Percentiles rank a stretch among this genome's conserved stretches.
Evolutionary conservation across 2,329 filamentous ascomycete species (phyloP).

Genomic region (Tolypocladium inflatum): DNA sequence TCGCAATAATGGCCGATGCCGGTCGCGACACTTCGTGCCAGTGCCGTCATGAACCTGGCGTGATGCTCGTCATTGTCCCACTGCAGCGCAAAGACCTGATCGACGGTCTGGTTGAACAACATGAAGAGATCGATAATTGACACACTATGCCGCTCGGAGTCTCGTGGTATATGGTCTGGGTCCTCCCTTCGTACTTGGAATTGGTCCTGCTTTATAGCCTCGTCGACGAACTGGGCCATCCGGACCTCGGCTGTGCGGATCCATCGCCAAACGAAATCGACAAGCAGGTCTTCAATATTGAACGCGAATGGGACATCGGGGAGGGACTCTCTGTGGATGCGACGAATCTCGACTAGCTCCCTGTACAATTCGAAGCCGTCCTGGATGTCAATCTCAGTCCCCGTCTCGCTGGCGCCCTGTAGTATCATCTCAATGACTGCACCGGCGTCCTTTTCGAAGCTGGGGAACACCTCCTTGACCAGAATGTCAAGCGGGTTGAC

Average conservation of each 20-base stretch:
- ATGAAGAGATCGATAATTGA: conserved; percentile 91
- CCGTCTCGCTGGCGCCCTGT: conserved; percentile 57
- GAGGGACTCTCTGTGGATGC: conserved; percentile 67
- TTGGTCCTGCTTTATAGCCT: conserved; percentile 81
- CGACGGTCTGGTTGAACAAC: conserved; percentile 84
- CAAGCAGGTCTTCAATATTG: conserved; percentile 74
- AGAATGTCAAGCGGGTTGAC: conserved; percentile 57
- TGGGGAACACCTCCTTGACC: conserved; percentile 75
- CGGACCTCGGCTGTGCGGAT: conserved; percentile 71
- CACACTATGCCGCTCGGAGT: conserved; percentile 83
- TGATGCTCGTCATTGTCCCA: conserved; percentile 94
- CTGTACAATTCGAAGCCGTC: conserved; percentile 93
- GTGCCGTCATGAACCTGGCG: conserved; percentile 91
- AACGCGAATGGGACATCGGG: conserved; percentile 72
- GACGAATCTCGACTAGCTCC: conserved; percentile 75
- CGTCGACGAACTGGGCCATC: conserved; percentile 75
- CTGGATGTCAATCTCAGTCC: conserved; percentile 71
- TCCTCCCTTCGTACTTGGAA: conserved; percentile 67
- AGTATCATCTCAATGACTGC: conserved; percentile 79
- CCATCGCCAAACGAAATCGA: conserved; percentile 95
- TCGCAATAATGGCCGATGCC: conserved; percentile 89
- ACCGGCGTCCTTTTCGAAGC: conserved; percentile 80
- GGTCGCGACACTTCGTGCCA: conserved; percentile 74
- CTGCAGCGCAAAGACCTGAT: conserved; percentile 75
- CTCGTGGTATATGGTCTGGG: conserved; percentile 52